phyloP scores from a whole-genome alignment of 257 asterid genomes.

The Cynanchum wilfordii region DNA sequence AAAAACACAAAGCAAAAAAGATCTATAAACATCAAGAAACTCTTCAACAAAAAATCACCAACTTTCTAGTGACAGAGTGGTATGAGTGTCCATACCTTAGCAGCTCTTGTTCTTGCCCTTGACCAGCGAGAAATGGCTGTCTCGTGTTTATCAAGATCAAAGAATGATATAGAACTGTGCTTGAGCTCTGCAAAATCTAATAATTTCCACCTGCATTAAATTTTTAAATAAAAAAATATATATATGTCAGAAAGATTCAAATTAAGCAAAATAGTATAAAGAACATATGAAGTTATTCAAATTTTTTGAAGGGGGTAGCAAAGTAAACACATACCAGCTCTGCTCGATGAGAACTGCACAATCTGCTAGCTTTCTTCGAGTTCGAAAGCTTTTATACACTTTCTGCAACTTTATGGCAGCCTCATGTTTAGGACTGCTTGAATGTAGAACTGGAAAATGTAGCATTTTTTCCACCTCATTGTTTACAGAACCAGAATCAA shows the following conservation, averaged over 20 bases:
- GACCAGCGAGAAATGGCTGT: slow-evolving; percentile 93
- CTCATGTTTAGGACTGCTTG: slow-evolving; percentile 56
- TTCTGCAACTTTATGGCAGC: slow-evolving; percentile 90
- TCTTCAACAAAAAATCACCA: not conserved
- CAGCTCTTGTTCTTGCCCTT: slow-evolving; percentile 89
- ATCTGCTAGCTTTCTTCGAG: slow-evolving; percentile 87
- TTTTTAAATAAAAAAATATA: not conserved
- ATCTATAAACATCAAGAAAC: slow-evolving; percentile 2
- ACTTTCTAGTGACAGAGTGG: not conserved
- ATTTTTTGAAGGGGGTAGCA: not conserved
- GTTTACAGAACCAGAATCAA: slow-evolving; percentile 20
- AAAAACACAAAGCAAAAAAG: slow-evolving; percentile 15
- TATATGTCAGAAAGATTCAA: slow-evolving; percentile 2
- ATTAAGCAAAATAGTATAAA: not conserved
- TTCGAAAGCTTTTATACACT: slow-evolving; percentile 84
- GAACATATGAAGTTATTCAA: too few relatives aligned
- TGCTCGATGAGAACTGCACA: slow-evolving; percentile 91
- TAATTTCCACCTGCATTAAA: slow-evolving; percentile 56
- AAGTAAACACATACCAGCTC: slow-evolving; percentile 59
- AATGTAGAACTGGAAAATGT: slow-evolving; percentile 29
- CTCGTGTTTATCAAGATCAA: slow-evolving; percentile 81
- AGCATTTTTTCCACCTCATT: slow-evolving; percentile 21
- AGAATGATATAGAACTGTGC: slow-evolving; percentile 88
- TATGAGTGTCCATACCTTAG: slow-evolving; percentile 47
- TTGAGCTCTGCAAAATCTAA: slow-evolving; percentile 86